These are phyloP conservation scores for Trametes elegans DNA, from an alignment of 768 basidiomycete species.

Conservation along the genomic window DNA sequence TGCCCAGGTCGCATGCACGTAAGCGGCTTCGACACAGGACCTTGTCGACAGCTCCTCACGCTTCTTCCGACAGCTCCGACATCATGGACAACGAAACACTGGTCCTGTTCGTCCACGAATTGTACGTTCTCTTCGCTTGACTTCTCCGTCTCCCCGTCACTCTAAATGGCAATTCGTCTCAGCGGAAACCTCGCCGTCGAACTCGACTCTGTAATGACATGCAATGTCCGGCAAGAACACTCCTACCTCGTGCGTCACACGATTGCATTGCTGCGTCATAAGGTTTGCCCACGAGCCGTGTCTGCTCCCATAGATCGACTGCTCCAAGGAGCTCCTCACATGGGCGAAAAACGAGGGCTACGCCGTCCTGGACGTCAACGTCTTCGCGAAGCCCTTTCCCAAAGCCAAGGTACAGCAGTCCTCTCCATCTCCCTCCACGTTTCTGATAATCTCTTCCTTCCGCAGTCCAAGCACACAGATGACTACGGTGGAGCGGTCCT, in stretches of 20 bases:
- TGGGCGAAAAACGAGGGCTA: constrained; percentile 73
- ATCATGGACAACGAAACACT: constrained; percentile 75
- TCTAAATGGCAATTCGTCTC: neutral
- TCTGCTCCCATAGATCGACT: constrained; percentile 57
- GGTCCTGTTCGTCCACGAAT: constrained; percentile 91
- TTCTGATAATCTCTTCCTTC: no score
- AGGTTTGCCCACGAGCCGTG: constrained; percentile 10
- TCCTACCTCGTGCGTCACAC: constrained; percentile 72
- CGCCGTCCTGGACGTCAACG: constrained; percentile 82
- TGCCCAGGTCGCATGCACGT: constrained; percentile 90
- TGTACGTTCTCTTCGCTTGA: constrained; percentile 58
- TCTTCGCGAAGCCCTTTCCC: constrained; percentile 60
- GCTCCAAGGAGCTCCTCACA: constrained; percentile 71
- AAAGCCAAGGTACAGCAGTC: constrained; percentile 33
- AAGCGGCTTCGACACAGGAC: constrained; percentile 28
- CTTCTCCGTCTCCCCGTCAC: neutral
- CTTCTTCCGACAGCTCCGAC: no score
- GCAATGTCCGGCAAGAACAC: constrained; percentile 73
- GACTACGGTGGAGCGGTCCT: constrained; percentile 56
- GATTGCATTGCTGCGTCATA: neutral
- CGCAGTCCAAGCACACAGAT: constrained; percentile 36
- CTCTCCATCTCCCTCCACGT: no score
- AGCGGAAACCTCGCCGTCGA: constrained; percentile 90
- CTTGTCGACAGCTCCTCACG: constrained; percentile 38
- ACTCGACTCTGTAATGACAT: constrained; percentile 67